Base-by-base conservation (phyloP, 768 basidiomycete genomes). In the Panellus pusillus region DNA sequence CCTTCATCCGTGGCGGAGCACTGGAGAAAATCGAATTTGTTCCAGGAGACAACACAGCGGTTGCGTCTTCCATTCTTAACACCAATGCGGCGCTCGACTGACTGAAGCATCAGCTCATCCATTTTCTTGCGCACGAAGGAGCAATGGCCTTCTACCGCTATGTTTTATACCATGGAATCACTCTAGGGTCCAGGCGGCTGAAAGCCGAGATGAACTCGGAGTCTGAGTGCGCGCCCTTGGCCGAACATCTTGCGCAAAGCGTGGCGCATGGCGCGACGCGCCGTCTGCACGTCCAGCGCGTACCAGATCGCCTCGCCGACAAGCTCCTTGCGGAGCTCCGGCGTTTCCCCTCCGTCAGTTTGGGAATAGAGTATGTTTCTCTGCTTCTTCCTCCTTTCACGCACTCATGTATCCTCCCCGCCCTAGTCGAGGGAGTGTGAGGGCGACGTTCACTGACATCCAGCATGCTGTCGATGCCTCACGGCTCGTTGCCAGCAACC, bases 111-210 rank as follows among this genome's bases (percentile, higher is more conserved):
- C 9, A 55, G 54, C 42, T 50, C 9, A 39, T 55, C 3, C 29
- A 50, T 20, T 55, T 55, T 15, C 14, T 55, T 6, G 9, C 14
- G 24, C 54, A 24, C 44, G 18, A 8, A 8, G 28, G 38, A 3
- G 54, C 54, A n/a, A 29, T 18, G 12, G 44, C 44, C 4, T 55
- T 55, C 44, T 55, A 20, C 29, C 54, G 44, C 11, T 20, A 55
- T 18, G 54, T 48, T 3, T 29, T 46, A 12, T 55, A 55, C 17
- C 49, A 43, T 9, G 54, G 54, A 2, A 50, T 55, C 35, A 50
- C 39, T 2, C 19, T 55, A 24, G 17, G 19, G 17, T 38, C 27
- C 14, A 29, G 35, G 24, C 49, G 44, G 28, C 54, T 46, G 17
- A 19, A 3, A n/a, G 43, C 19, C 15, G 13, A 28, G 18, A 41